Evolutionary conservation across 352 stramenopile species (phyloP).

Genomic region (Pythium folliculosum): DNA sequence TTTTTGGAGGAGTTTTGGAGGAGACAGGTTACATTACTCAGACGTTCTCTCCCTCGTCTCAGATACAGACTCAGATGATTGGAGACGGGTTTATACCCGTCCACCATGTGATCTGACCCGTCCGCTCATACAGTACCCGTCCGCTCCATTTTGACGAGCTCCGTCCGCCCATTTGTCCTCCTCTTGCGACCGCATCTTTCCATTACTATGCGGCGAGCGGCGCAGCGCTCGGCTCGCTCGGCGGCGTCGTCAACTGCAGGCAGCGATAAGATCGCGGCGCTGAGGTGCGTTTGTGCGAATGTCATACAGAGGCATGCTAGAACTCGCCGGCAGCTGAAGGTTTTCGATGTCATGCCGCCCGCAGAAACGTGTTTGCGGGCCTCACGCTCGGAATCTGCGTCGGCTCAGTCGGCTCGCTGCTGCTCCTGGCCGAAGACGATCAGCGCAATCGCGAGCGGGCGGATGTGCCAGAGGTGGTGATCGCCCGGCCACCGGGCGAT

Average conservation of each 20-base stretch:
- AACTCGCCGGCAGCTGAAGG: neutral
- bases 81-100: neutral
- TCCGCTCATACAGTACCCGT: neutral
- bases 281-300: neutral
- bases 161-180: neutral
- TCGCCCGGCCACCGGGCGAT: constrained; percentile 20
- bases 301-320: neutral
- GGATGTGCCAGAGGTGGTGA: constrained; percentile 3
- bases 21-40: neutral
- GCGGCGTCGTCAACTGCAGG: neutral
- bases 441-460: constrained; percentile 1
- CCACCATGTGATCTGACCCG: neutral
- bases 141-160: neutral
- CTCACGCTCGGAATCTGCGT: constrained; percentile 21
- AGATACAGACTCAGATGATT: neutral
- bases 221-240: constrained; percentile 12
- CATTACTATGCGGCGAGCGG: constrained; percentile 22
- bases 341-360: neutral
- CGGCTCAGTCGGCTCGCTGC: constrained; percentile 20
- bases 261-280: constrained; percentile 4
- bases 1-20: constrained; percentile 6
- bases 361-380: constrained; percentile 19
- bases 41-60: neutral
- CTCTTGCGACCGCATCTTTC: too few species aligned
- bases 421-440: constrained; percentile 14